Conservation (phyloP, 768 basidiomycete genomes). For the Russula emetica region DNA sequence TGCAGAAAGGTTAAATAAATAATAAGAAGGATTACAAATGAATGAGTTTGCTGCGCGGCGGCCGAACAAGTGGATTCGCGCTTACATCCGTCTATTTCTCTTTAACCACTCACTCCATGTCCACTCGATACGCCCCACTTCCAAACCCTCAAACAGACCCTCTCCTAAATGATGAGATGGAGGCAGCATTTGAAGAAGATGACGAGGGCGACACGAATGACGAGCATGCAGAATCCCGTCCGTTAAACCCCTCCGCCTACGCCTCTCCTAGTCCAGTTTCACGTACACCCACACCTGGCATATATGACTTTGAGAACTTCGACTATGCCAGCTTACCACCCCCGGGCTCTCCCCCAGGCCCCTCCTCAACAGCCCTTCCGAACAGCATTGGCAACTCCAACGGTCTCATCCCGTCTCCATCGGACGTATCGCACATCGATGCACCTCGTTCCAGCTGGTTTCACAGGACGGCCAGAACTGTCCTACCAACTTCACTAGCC, state of each 20-base stretch:
- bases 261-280: conserved; percentile 28
- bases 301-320: conserved; percentile 76
- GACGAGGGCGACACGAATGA: conserved; percentile 61
- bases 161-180: conserved; percentile 59
- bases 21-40: background rate
- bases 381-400: conserved; percentile 74
- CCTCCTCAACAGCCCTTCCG: conserved; percentile 59
- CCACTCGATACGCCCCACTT: conserved; percentile 65
- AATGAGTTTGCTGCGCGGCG: background rate
- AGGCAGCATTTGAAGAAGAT: conserved; percentile 80
- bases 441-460: conserved; percentile 46
- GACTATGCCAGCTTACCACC: conserved; percentile 75
- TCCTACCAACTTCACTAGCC: conserved; percentile 53
- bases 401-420: conserved; percentile 54
- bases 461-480: conserved; percentile 47
- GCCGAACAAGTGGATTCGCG: background rate
- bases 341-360: conserved; percentile 74
- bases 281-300: conserved; percentile 32
- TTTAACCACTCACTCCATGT: conserved; percentile 32
- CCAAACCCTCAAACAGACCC: conserved; percentile 52
- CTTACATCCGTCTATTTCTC: background rate
- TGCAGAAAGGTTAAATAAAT: background rate
- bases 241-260: conserved; percentile 42
- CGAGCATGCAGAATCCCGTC: conserved; percentile 48
- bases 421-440: conserved; percentile 33